These are phyloP conservation scores for Stachybotrys chartarum DNA, from an alignment of 2,329 filamentous ascomycete species.

Conservation along the genomic window DNA sequence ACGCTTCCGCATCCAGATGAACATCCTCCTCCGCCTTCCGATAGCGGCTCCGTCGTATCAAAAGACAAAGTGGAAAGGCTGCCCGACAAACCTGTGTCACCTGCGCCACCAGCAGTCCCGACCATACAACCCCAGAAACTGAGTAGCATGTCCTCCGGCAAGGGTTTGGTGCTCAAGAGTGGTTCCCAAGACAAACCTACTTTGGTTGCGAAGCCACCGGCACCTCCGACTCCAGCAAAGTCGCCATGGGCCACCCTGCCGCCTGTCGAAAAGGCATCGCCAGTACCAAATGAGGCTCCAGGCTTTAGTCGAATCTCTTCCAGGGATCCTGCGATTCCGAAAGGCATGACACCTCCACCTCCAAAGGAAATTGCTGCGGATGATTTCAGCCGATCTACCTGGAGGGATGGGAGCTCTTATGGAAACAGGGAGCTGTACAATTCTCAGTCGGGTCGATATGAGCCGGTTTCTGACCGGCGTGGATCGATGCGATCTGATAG, in stretches of 20 bases:
- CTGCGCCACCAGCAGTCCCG: conserved; percentile 24
- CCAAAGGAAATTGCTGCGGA: conserved; percentile 83
- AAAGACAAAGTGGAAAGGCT: conserved; percentile 8
- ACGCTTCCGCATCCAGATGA: conserved; percentile 61
- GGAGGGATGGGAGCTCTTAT: conserved; percentile 61
- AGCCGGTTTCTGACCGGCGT: conserved; percentile 76
- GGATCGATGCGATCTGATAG: conserved; percentile 61
- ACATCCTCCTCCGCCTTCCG: conserved; percentile 19
- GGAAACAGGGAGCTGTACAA: conserved; percentile 78
- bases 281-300: conserved; percentile 52
- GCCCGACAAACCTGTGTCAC: conserved; percentile 38
- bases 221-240: conserved; percentile 64
- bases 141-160: conserved; percentile 42
- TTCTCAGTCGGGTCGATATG: conserved; percentile 89
- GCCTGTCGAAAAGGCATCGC: conserved; percentile 74
- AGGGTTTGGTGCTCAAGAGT: conserved; percentile 59
- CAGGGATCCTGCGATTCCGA: conserved; percentile 49
- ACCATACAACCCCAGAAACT: conserved; percentile 36
- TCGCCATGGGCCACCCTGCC: conserved; percentile 89
- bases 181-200: conserved; percentile 61
- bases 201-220: conserved; percentile 64
- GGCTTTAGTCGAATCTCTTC: conserved; percentile 38
- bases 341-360: conserved; percentile 42
- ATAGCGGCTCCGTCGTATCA: conserved; percentile 14
- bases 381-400: conserved; percentile 80